These are phyloP conservation scores for Penicillium steckii DNA, from an alignment of 495 filamentous ascomycete species.

Conservation along the genomic window DNA sequence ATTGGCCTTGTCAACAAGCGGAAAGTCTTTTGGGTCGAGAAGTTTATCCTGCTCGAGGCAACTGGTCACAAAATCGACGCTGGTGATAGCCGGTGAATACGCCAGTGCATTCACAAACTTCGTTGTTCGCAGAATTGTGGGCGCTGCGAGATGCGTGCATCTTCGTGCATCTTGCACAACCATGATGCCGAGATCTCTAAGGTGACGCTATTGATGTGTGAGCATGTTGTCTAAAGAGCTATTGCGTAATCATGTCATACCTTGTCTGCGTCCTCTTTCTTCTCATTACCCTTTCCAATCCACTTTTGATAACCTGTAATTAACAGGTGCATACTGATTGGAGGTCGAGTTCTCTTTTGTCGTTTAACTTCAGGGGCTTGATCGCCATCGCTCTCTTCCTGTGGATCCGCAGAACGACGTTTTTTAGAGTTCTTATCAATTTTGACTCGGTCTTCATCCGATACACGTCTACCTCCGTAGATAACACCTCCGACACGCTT, in stretches of 20 bases:
- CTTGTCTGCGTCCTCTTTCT: slow-evolving; percentile 74
- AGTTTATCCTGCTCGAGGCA: slow-evolving; percentile 64
- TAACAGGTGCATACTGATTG: slow-evolving; percentile 67
- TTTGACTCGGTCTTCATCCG: slow-evolving; percentile 42
- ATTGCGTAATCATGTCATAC: slow-evolving; percentile 47
- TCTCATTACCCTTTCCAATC: slow-evolving; percentile 60
- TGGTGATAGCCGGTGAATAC: slow-evolving; percentile 69
- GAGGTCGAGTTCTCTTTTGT: slow-evolving; percentile 57
- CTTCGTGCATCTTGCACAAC: slow-evolving; percentile 70
- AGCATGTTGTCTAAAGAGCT: slow-evolving; percentile 12
- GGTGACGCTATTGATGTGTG: slow-evolving; percentile 59
- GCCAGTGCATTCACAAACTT: slow-evolving; percentile 92
- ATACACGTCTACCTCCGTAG: slow-evolving; percentile 64
- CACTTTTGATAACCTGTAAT: slow-evolving; percentile 80
- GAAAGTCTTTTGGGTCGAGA: slow-evolving; percentile 58
- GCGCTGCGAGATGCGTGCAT: slow-evolving; percentile 86
- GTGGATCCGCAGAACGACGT: slow-evolving; percentile 37
- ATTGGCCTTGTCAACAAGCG: slow-evolving; percentile 64
- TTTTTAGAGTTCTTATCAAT: slow-evolving; percentile 36
- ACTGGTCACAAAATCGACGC: slow-evolving; percentile 72
- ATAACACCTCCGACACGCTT: slow-evolving; percentile 83
- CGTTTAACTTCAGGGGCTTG: slow-evolving; percentile 55
- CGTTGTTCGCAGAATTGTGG: slow-evolving; percentile 77
- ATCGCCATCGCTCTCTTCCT: slow-evolving; percentile 55
- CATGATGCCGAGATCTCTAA: slow-evolving; percentile 80